Conservation (phyloP, 768 basidiomycete species). For the Coprinellus micaceus region DNA sequence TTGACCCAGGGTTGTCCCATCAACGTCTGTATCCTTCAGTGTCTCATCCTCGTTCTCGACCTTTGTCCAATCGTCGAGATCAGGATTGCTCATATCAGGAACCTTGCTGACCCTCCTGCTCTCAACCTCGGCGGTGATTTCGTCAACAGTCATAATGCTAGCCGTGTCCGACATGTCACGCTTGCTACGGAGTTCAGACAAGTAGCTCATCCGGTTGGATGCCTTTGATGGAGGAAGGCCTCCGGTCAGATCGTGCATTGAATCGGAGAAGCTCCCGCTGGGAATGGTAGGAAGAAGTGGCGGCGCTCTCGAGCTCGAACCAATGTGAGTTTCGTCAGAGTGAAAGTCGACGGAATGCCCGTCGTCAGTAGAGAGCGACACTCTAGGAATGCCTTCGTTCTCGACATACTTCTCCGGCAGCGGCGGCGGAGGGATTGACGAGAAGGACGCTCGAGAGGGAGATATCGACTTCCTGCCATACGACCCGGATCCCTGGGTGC, state of each 20-base stretch:
- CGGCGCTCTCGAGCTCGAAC: constrained; percentile 31
- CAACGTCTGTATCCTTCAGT: constrained; percentile 31
- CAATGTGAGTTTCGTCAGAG: constrained; percentile 31
- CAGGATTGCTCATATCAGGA: constrained; percentile 36
- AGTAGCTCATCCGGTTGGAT: constrained; percentile 72
- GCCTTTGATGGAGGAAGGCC: constrained; percentile 40
- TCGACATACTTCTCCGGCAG: constrained; percentile 33
- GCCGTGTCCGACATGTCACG: constrained; percentile 86
- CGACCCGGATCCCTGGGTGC: constrained; percentile 54
- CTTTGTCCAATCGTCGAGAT: constrained; percentile 70
- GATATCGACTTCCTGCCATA: constrained; percentile 38
- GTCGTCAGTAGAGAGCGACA: constrained; percentile 75
- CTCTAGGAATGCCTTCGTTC: constrained; percentile 56
- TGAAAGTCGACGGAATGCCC: constrained; percentile 63
- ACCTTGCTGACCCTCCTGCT: constrained; percentile 57
- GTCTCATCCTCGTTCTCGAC: constrained; percentile 45
- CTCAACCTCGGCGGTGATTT: constrained; percentile 94
- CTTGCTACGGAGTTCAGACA: constrained; percentile 77
- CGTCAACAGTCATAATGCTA: constrained; percentile 91
- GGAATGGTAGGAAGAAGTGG: constrained; percentile 76
- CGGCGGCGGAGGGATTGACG: constrained; percentile 41
- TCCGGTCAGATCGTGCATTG: constrained; percentile 55
- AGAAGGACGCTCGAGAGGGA: constrained; percentile 42
- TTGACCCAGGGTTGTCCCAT: constrained; percentile 41
- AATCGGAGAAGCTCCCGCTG: constrained; percentile 76